Percentiles rank a stretch among this genome's conserved stretches.
phyloP scores from a whole-genome alignment of 345 rosid species.

The Erysimum cheiranthoides region DNA sequence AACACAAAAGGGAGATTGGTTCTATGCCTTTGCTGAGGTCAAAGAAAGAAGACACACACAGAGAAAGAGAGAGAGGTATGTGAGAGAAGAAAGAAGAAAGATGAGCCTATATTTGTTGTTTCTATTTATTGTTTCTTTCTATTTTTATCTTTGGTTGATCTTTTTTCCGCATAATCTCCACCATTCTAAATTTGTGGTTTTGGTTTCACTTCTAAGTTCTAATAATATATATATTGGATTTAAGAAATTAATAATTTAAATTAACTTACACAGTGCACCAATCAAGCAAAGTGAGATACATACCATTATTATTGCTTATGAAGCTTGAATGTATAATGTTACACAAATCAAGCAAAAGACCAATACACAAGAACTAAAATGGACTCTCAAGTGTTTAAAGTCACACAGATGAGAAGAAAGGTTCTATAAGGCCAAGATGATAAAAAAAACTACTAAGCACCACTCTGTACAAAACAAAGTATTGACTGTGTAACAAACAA shows the following conservation, averaged over 20 bases:
- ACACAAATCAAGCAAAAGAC: conserved; percentile 30
- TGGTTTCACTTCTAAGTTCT: conserved; percentile 32
- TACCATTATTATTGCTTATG: background rate
- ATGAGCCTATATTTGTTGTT: conserved; percentile 38
- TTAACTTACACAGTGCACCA: background rate
- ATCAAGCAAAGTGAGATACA: conserved; percentile 4
- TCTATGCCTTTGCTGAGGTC: conserved; percentile 11
- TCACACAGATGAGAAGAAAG: conserved; percentile 19
- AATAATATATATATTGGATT: conserved; percentile 1
- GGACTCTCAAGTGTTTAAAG: conserved; percentile 27
- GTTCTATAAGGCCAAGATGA: conserved; percentile 34
- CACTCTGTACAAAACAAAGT: conserved; percentile 37
- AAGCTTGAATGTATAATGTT: conserved; percentile 3
- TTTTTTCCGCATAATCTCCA: conserved; percentile 30
- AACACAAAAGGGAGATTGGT: conserved; percentile 17
- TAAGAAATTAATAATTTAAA: background rate
- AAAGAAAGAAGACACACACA: conserved; percentile 9
- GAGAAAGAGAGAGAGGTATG: conserved; percentile 21
- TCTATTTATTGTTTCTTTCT: conserved; percentile 33
- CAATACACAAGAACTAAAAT: conserved; percentile 30
- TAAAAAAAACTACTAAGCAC: conserved; percentile 26
- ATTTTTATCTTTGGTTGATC: conserved; percentile 40
- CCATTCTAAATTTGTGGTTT: conserved; percentile 36
- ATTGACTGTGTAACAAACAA: conserved; percentile 45
- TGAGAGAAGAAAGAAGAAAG: conserved; percentile 27